Percentiles rank a stretch among this genome's conserved stretches.
phyloP scores from a whole-genome alignment of 495 filamentous ascomycete genomes.

The Tirmania nivea region DNA sequence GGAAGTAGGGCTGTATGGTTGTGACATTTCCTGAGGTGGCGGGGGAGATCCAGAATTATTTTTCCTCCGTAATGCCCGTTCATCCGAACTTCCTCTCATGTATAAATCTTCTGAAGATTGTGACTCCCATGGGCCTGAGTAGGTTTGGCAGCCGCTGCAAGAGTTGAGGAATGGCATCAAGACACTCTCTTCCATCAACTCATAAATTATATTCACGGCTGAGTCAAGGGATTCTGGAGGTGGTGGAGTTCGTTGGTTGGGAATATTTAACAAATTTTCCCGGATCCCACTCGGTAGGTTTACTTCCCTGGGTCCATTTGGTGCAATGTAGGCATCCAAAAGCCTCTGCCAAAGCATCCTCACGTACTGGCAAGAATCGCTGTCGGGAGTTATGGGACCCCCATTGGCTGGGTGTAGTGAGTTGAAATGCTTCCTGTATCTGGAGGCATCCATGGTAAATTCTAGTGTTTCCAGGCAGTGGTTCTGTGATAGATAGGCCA shows the following conservation, averaged over 20 bases:
- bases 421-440: constrained; percentile 61
- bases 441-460: constrained; percentile 84
- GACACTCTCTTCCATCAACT: constrained; percentile 93
- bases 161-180: constrained; percentile 59
- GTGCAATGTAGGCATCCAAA: constrained; percentile 52
- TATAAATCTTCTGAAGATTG: constrained; percentile 17
- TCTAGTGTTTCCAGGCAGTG: constrained; percentile 94
- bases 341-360: constrained; percentile 48
- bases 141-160: constrained; percentile 21
- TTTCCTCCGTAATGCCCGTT: constrained; percentile 15
- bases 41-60: constrained; percentile 17
- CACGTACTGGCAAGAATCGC: constrained; percentile 44
- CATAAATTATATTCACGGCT: constrained; percentile 81
- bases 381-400: constrained; percentile 24
- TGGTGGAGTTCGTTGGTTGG: constrained; percentile 42
- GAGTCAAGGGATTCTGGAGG: constrained; percentile 55
- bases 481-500: constrained; percentile 91
- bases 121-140: constrained; percentile 18
- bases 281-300: constrained; percentile 78
- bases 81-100: constrained; percentile 22
- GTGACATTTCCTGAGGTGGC: constrained; percentile 15
- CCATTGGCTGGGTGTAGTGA: constrained; percentile 27
- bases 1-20: constrained; percentile 14
- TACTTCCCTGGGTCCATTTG: constrained; percentile 69
- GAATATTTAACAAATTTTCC: constrained; percentile 48